Base-by-base conservation (phyloP, 208 protist genomes). In the Acanthamoeba castellanii region DNA sequence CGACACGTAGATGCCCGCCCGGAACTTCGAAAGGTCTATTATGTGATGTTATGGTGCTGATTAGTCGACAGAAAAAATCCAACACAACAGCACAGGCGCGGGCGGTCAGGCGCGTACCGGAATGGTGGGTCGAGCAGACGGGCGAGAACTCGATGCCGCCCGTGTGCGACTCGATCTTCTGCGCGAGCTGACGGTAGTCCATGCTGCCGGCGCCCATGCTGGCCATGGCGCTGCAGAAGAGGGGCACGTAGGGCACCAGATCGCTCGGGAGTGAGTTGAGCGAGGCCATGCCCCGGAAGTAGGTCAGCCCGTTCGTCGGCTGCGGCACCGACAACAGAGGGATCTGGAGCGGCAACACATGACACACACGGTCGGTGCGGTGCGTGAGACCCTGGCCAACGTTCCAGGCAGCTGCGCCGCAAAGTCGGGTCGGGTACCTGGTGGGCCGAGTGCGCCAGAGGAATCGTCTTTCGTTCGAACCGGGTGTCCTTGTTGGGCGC, bases 291-390 rank as follows among this genome's bases (percentile, higher is more conserved):
- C 30, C 74, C 5, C 91, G 42, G 47, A 94, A 85, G 55, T 94
- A 94, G 70, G 91, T 94, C 52, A 94, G 32, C n/a, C 91, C 91
- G 55, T 94, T 94, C 20, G 91, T 94, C 13, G 91, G 91, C 52
- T 94, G 91, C 32, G 91, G 91, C 25, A 94, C 74, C 32, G 91
- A 81, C 50, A 94, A 20, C 55, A 70, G 70, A 9, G 70, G 74
- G 7, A 94, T 30, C 32, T 81, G 85, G 2, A 92, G 16, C 9
- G 14, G 30, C 34, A 6, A 11, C 30, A 13, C n/a, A 76, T 1
- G 32, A 91, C 30, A 70, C 16, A n/a, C 22, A 37, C 66, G 13
- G 64, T 4, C 64, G 42, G 42, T 45, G n/a, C n/a, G n/a, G n/a
- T 45, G 45, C 45, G 45, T 50, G 45, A 50, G 45, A 50, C 6